Evolutionary conservation across 202 grass and related monocot genomes (phyloP).

Genomic region (Elaeis oleifera): DNA sequence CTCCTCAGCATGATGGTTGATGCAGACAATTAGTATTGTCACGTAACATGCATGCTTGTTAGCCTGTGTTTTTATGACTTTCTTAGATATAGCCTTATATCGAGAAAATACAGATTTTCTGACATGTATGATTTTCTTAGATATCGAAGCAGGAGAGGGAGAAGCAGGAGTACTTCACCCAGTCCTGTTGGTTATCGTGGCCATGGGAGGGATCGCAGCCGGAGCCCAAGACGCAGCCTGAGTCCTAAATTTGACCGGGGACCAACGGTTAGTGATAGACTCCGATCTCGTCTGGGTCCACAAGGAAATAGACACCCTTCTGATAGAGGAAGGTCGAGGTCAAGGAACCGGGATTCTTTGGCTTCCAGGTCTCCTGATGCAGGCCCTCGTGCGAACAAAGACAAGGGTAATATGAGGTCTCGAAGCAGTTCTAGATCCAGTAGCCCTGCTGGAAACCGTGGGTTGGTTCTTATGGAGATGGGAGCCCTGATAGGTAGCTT

Average conservation of each 20-base stretch:
- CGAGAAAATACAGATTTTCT: not conserved
- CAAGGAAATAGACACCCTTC: conserved; percentile 17
- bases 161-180: conserved; percentile 51
- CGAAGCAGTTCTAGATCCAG: conserved; percentile 62
- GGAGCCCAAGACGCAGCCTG: not conserved
- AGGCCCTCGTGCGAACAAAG: conserved; percentile 20
- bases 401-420: conserved; percentile 34
- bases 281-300: conserved; percentile 27
- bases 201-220: conserved; percentile 28
- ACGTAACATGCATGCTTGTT: no score
- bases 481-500: conserved; percentile 4
- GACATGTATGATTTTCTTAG: conserved; percentile 10
- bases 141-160: conserved; percentile 38
- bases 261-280: conserved; percentile 14
- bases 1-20: no score
- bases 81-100: no score
- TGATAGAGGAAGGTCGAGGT: conserved; percentile 38
- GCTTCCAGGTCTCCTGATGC: conserved; percentile 43
- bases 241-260: not conserved
- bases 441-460: conserved; percentile 51
- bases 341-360: conserved; percentile 16
- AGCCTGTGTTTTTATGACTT: no score
- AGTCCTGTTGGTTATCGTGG: conserved; percentile 33
- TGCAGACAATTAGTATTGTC: no score
- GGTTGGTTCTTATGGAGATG: conserved; percentile 63